Percentiles rank a stretch among this genome's conserved stretches.
Conservation (phyloP, 163 green algal genomes). For the Chloroidium sp. region DNA sequence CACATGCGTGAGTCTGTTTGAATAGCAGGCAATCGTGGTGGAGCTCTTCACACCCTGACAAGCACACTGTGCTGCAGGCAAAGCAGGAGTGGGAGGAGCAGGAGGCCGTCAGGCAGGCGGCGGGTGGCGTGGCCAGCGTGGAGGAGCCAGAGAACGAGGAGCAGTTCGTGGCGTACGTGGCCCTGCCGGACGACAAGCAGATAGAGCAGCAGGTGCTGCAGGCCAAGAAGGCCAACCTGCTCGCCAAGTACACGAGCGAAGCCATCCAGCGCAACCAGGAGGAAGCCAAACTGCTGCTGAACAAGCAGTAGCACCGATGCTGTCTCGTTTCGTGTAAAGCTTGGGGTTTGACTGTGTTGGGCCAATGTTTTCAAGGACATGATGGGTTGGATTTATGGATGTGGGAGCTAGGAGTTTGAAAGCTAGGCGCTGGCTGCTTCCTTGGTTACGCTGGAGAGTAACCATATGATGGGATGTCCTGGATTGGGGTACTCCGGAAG, state of each 20-base stretch:
- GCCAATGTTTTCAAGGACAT: no score
- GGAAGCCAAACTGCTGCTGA: conserved; percentile 63
- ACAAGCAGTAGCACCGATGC: conserved; percentile 21
- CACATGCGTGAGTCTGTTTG: no score
- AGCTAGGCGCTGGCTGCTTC: no score
- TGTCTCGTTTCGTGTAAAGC: no score
- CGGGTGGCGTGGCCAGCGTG: background rate
- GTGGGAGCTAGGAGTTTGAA: no score
- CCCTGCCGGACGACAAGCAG: conserved; percentile 85
- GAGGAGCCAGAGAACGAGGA: conserved; percentile 15
- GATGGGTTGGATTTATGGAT: no score
- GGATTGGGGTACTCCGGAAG: no score
- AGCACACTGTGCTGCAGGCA: conserved; percentile 25
- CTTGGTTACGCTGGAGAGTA: no score
- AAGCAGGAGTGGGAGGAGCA: conserved; percentile 59
- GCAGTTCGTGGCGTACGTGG: conserved; percentile 88
- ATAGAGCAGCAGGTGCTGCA: conserved; percentile 88
- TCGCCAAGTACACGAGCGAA: conserved; percentile 81
- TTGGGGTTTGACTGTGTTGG: no score
- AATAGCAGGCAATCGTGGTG: no score
- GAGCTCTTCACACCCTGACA: no score
- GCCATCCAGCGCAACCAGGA: conserved; percentile 63
- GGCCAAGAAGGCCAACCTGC: conserved; percentile 90
- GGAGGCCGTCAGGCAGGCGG: conserved; percentile 42
- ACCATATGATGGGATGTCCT: no score